These are phyloP conservation scores for Plasmodium chabaudi DNA, from an alignment of 169 alveolate species.

Conservation along the genomic window DNA sequence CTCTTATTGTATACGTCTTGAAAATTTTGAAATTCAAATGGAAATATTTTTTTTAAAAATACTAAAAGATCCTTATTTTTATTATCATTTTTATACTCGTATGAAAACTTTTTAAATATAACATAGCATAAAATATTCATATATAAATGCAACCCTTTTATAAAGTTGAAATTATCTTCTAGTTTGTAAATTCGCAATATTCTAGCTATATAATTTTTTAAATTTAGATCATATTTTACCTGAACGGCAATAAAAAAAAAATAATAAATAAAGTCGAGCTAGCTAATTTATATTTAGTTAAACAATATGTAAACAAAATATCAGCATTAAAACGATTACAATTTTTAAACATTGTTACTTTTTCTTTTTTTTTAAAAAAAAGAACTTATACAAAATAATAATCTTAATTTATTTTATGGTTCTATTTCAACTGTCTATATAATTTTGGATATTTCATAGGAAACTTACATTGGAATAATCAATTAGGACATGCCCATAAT, in stretches of 20 bases:
- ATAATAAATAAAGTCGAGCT: not conserved
- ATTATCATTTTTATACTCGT: slow-evolving; percentile 30
- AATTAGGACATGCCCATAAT: slow-evolving; percentile 31
- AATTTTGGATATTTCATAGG: too few relatives aligned
- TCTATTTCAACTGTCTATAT: too few relatives aligned
- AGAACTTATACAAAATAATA: too few relatives aligned
- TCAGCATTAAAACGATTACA: too few relatives aligned
- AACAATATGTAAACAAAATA: too few relatives aligned
- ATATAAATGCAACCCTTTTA: slow-evolving; percentile 57
- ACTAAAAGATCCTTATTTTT: slow-evolving; percentile 62
- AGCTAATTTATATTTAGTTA: too few relatives aligned
- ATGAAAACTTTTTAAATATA: slow-evolving; percentile 61
- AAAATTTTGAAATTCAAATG: slow-evolving; percentile 68
- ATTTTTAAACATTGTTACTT: too few relatives aligned
- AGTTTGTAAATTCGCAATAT: slow-evolving; percentile 59
- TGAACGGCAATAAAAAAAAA: slow-evolving; percentile 28
- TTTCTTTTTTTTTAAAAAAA: too few relatives aligned
- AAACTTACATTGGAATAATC: slow-evolving; percentile 68
- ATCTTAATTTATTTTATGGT: too few relatives aligned
- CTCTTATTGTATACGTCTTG: slow-evolving; percentile 65
- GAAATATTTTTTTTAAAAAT: slow-evolving; percentile 52
- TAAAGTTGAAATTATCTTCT: slow-evolving; percentile 51
- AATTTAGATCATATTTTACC: slow-evolving; percentile 65
- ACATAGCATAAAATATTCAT: slow-evolving; percentile 65
- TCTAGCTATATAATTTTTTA: slow-evolving; percentile 72